Base-by-base conservation (phyloP, 352 stramenopile species). In the Lagenidium giganteum region DNA sequence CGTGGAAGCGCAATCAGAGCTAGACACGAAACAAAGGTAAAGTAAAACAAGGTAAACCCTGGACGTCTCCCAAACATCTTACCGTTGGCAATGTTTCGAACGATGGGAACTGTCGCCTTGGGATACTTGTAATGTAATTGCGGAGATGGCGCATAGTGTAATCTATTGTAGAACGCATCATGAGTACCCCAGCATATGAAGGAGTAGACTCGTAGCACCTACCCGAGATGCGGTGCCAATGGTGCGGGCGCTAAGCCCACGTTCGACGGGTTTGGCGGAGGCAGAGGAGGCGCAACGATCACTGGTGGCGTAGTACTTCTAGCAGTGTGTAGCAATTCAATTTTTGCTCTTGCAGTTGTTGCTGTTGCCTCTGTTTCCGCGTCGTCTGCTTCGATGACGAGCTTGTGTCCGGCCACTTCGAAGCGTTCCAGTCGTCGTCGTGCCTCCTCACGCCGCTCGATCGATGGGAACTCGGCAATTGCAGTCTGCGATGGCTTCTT, bases 1-100 rank as follows among this genome's bases (percentile, higher is more conserved):
- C 83, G 77, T 5, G 84, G 84, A 12, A 95, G 54, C 8, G 80
- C 84, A 20, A 95, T 86, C 22, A 95, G 54, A 7, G 84, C 84
- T 95, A 43, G 5, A 37, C 18, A 17, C 22, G n/a, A 18, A 20
- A 12, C 24, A 33, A 13, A 20, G 8, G 38, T 43, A 12, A 6
- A 11, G 7, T 31, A 31, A 17, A 16, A 36, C 16, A 16, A 36
- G 4, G 8, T n/a, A 24, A 40, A 25, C 2, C 21, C 4, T n/a
- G 8, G 21, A 28, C 8, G 11, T 7, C 8, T 6, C 16, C 14
- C 30, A 28, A 11, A 36, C 12, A 2, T 21, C 46, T 7, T 41
- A 95, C 84, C 84, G 38, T 95, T 94, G 4, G 83, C 79, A 41
- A 95, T 91, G 52, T 95, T 95, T 42, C 67, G 55, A 23, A 94